These are phyloP conservation scores for Salix dunnii DNA, from an alignment of 345 rosid genomes.

Conservation along the genomic window DNA sequence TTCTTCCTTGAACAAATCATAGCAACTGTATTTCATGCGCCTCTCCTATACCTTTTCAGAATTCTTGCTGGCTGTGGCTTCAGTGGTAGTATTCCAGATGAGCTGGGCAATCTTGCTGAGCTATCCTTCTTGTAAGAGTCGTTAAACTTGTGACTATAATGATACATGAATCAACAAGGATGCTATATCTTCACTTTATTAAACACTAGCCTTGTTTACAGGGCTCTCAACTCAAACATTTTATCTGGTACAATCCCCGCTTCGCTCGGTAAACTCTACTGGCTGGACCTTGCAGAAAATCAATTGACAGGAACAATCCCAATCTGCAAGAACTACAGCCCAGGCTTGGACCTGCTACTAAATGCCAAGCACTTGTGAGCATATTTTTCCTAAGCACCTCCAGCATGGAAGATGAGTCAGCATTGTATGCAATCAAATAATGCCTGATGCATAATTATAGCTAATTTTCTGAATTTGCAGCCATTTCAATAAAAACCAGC, in stretches of 20 bases:
- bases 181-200: background rate
- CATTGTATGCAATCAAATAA: background rate
- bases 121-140: conserved; percentile 76
- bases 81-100: conserved; percentile 72
- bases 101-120: conserved; percentile 73
- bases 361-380: conserved; percentile 88
- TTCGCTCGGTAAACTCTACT: conserved; percentile 65
- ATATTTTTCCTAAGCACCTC: background rate
- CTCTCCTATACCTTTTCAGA: conserved; percentile 35
- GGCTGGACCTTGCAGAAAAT: conserved; percentile 93
- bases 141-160: background rate
- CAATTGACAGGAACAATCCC: conserved; percentile 76
- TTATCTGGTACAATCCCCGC: conserved; percentile 74
- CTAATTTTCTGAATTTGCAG: conserved; percentile 40
- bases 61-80: conserved; percentile 89
- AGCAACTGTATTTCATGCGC: background rate
- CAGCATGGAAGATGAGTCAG: background rate
- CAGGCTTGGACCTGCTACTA: conserved; percentile 73
- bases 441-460: too few species aligned
- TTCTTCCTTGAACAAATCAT: background rate
- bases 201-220: conserved; percentile 17
- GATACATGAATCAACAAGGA: background rate
- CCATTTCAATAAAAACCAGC: conserved; percentile 89
- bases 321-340: conserved; percentile 45
- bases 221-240: conserved; percentile 88